Evolutionary conservation across 352 stramenopile species (phyloP).

Genomic region (Pythium plurisporium): DNA sequence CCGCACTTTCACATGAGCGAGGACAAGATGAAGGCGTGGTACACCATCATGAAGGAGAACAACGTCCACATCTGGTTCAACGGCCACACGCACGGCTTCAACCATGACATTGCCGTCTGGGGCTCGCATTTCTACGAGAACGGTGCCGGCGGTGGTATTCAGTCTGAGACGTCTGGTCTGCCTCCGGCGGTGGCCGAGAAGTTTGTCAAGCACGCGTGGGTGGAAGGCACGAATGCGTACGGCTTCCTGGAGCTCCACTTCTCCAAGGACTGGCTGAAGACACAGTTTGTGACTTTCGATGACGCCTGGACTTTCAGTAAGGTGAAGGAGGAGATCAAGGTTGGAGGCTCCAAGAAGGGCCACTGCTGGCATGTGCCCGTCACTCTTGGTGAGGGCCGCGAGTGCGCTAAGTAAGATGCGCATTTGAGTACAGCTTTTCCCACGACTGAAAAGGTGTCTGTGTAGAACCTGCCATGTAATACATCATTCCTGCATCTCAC

Average conservation of each 20-base stretch:
- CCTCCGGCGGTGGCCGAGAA: conserved; percentile 67
- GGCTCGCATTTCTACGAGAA: conserved; percentile 88
- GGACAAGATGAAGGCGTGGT: conserved; percentile 88
- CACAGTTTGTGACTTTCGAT: conserved; percentile 83
- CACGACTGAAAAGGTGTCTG: no score
- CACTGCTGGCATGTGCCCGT: conserved; percentile 86
- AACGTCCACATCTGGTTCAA: conserved; percentile 80
- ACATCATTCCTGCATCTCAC: no score
- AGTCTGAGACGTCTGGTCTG: conserved; percentile 78
- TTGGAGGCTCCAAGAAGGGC: conserved; percentile 71
- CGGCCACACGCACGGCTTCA: conserved; percentile 85
- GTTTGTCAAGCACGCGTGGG: conserved; percentile 80
- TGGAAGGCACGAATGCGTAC: conserved; percentile 74
- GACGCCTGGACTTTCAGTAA: conserved; percentile 76
- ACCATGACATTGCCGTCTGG: conserved; percentile 83
- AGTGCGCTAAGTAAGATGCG: conserved; percentile 44
- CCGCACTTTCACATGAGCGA: conserved; percentile 87
- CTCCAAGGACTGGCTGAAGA: conserved; percentile 81
- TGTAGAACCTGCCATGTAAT: not conserved
- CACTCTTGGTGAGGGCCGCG: conserved; percentile 55
- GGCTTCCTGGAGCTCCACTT: conserved; percentile 85
- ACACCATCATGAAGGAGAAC: conserved; percentile 73
- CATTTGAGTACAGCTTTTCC: no score
- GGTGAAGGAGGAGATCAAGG: conserved; percentile 66
- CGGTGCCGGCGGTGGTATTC: conserved; percentile 78